These are phyloP conservation scores for Astrothelium subdiscretum DNA, from an alignment of 495 filamentous ascomycete genomes.

Conservation along the genomic window DNA sequence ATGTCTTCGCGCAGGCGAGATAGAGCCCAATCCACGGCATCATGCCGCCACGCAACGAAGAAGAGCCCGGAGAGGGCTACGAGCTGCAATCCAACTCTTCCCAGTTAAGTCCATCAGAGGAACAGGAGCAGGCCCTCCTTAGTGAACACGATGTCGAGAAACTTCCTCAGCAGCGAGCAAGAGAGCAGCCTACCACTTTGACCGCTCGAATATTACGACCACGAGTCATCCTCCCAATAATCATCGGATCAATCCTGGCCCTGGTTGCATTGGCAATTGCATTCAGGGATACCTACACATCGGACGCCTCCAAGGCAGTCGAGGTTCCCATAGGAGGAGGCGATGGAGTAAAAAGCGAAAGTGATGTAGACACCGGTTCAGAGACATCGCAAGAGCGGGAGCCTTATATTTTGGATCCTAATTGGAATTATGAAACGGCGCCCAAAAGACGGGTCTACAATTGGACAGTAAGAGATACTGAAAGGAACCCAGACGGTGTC, in stretches of 20 bases:
- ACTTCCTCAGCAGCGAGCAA: not conserved
- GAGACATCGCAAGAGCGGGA: not conserved
- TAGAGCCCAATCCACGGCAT: not conserved
- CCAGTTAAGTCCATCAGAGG: not conserved
- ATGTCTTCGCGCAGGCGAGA: not conserved
- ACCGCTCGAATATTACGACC: not conserved
- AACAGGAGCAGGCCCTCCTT: conserved; percentile 8
- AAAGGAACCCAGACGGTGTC: conserved; percentile 42
- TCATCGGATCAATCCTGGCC: not conserved
- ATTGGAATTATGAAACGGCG: conserved; percentile 34
- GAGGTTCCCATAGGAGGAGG: not conserved
- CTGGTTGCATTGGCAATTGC: not conserved
- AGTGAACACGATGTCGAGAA: conserved; percentile 1
- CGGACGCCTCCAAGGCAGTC: not conserved
- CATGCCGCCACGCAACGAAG: not conserved
- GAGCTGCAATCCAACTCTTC: not conserved
- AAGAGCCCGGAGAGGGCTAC: not conserved
- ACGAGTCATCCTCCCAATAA: not conserved
- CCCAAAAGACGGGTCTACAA: conserved; percentile 35
- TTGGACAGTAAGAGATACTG: conserved; percentile 39
- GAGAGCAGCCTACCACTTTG: not conserved
- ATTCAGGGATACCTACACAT: not conserved
- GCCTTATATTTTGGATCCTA: conserved; percentile 36
- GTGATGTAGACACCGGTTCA: not conserved
- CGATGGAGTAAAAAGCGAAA: not conserved